Conservation (phyloP, 306 rosid species). For the Sesbania bispinosa region DNA sequence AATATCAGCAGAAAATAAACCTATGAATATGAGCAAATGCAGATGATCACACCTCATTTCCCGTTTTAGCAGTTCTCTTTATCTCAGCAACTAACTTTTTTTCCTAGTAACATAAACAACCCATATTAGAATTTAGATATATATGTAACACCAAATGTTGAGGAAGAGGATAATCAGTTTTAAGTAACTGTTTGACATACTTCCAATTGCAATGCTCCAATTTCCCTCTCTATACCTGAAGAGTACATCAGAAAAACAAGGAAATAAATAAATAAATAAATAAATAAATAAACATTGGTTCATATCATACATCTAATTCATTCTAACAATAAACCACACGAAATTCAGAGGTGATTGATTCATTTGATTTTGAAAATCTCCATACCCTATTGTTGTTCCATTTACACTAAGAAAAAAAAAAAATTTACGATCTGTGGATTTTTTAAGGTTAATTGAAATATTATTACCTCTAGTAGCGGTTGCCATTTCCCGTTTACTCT, state of each 20-base stretch:
- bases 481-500: constrained; percentile 89
- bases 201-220: constrained; percentile 85
- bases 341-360: constrained; percentile 12
- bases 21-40: background rate
- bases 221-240: constrained; percentile 93
- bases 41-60: constrained; percentile 70
- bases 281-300: background rate
- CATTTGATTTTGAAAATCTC: background rate
- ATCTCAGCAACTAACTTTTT: constrained; percentile 92
- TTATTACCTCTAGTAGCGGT: constrained; percentile 75
- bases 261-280: background rate
- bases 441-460: background rate
- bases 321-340: background rate
- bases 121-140: constrained; percentile 2
- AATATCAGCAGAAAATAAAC: background rate
- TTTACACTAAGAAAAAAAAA: background rate
- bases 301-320: background rate
- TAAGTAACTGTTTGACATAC: constrained; percentile 47
- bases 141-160: background rate
- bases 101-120: constrained; percentile 53
- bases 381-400: too few relatives aligned
- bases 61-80: constrained; percentile 95
- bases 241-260: background rate
- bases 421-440: background rate
- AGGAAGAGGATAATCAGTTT: background rate